phyloP scores from a whole-genome alignment of 2,329 filamentous ascomycete species.

The Calonectria pseudoreteaudii region DNA sequence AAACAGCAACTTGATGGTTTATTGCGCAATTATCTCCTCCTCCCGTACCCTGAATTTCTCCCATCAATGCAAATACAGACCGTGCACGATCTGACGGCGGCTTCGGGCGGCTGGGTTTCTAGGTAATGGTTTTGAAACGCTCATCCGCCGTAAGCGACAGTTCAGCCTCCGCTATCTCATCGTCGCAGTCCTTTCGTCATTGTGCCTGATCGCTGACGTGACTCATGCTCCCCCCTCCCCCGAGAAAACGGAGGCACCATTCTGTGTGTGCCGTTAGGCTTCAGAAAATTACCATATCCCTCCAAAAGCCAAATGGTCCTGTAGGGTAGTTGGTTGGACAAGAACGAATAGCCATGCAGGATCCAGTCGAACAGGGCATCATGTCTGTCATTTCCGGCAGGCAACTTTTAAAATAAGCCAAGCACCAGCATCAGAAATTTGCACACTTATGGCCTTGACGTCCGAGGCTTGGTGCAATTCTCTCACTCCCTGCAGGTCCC shows the following conservation, averaged over 20 bases:
- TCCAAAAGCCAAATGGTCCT: not conserved
- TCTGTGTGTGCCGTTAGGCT: not conserved
- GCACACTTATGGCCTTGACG: not conserved
- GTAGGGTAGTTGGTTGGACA: not conserved
- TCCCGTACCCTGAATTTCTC: slow-evolving; percentile 21
- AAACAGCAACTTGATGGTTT: slow-evolving; percentile 1
- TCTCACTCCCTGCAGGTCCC: slow-evolving; percentile 20
- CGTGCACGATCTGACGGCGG: slow-evolving; percentile 23
- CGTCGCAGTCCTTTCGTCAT: slow-evolving; percentile 35
- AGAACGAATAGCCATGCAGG: not conserved
- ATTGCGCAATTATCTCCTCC: not conserved
- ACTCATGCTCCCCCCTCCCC: not conserved
- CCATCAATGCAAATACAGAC: slow-evolving; percentile 27
- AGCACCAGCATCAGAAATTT: slow-evolving; percentile 15
- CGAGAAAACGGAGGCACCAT: not conserved
- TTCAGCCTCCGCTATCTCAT: slow-evolving; percentile 16
- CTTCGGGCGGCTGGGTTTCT: not conserved
- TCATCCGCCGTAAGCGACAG: slow-evolving; percentile 44
- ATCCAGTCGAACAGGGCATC: slow-evolving; percentile 8
- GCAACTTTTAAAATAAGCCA: slow-evolving; percentile 5
- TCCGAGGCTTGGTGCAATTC: slow-evolving; percentile 7
- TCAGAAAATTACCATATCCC: slow-evolving; percentile 1
- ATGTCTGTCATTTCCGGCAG: slow-evolving; percentile 15
- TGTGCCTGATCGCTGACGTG: slow-evolving; percentile 26
- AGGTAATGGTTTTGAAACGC: slow-evolving; percentile 29